Base-by-base conservation (phyloP, 1,139 yeast genomes). In the Saccharomyces hybrid region DNA sequence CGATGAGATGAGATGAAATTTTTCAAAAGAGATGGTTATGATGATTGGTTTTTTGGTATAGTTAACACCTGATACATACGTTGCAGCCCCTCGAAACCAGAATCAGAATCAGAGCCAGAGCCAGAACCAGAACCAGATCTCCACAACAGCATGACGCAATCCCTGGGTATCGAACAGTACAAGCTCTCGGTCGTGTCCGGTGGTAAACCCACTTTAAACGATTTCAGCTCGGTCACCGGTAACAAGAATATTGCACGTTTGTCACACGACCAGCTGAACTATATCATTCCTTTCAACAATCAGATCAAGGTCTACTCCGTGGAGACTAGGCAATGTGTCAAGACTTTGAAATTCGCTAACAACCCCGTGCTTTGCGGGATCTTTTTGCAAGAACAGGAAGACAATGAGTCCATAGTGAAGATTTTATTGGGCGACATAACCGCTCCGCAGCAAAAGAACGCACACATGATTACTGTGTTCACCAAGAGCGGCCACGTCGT, bases 241-340 rank as follows among this genome's bases (percentile, higher is more conserved):
- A 57, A 59, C 42, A 69, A 68, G 53, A 60, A 63, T 50, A 61
- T 62, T 2, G 63, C 64, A 23, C 59, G 63, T 46, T 49, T 69
- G 32, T 79, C 89, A 3, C 69, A 70, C 5, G 95, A 87, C 65
- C 84, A 85, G 20, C 76, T 79, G 55, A 81, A 81, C 67, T 77
- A 79, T 57, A 75, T 88, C 31, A 84, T 84, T 23, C 78, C 88
- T 5, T 83, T 87, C 67, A 75, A 82, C 59, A 82, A 82, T 60
- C 95, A 87, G 67, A 74, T 89, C 46, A 76, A 89, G 61, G 84
- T 89, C 1, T 88, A 86, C 70, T 84, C 85, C 53, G 70, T 87
- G 28, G 78, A 85, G 8, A 86, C 96, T 3, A 81, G 95, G 64
- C 93, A 85, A 67, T 85, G 95, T 64, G 79, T 88, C 55, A 79